A percentile compares a stretch with the other conserved stretches of the same genome.
phyloP scores from a whole-genome alignment of 257 asterid species.

The Vinca minor region DNA sequence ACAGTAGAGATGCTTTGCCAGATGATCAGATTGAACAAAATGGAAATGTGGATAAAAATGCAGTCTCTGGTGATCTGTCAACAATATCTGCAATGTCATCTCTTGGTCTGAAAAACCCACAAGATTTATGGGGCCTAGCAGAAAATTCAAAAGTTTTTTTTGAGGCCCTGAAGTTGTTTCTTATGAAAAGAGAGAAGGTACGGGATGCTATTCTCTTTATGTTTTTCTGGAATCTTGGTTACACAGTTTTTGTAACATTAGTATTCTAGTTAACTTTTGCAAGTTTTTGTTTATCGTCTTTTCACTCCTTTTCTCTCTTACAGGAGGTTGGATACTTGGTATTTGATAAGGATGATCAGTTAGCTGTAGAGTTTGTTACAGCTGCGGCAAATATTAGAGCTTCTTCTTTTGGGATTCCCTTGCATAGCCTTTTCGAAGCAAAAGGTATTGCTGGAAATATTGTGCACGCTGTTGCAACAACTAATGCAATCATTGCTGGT shows the following conservation, averaged over 20 bases:
- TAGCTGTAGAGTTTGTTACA: slow-evolving; percentile 93
- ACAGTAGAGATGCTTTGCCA: slow-evolving; percentile 52
- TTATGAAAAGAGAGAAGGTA: slow-evolving; percentile 69
- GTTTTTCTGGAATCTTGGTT: slow-evolving; percentile 10
- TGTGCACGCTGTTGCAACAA: slow-evolving; percentile 98
- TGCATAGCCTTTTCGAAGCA: slow-evolving; percentile 95
- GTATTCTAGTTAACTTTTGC: neutral
- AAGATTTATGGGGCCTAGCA: slow-evolving; percentile 83
- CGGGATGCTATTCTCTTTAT: slow-evolving; percentile 16
- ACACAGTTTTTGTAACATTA: neutral
- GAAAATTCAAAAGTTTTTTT: slow-evolving; percentile 80
- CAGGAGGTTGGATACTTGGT: slow-evolving; percentile 90
- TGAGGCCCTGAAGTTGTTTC: slow-evolving; percentile 69
- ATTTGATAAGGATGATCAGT: slow-evolving; percentile 97
- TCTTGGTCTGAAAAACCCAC: slow-evolving; percentile 80
- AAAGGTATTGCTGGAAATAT: slow-evolving; percentile 99
- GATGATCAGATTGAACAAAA: slow-evolving; percentile 42
- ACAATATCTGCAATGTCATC: slow-evolving; percentile 77
- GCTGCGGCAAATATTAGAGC: slow-evolving; percentile 99
- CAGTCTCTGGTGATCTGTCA: slow-evolving; percentile 35
- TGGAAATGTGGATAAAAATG: slow-evolving; percentile 50
- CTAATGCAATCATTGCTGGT: slow-evolving; percentile 95
- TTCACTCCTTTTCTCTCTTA: neutral
- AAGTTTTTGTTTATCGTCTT: slow-evolving; percentile 7
- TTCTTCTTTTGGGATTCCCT: slow-evolving; percentile 88